Evolutionary conservation across 2,329 filamentous ascomycete genomes (phyloP).

Genomic region (Fusarium tupiense): DNA sequence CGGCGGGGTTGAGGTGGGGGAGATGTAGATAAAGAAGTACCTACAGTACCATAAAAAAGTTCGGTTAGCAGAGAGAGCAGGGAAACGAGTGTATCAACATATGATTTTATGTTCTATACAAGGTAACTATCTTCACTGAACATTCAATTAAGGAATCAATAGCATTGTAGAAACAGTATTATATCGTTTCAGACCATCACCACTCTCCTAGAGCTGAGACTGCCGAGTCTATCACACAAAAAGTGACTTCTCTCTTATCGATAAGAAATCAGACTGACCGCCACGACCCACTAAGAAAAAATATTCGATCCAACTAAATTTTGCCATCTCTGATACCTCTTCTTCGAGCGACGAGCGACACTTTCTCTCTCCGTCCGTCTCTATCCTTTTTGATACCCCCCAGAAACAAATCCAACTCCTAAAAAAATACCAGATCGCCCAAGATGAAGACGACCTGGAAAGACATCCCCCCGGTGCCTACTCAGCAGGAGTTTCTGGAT

Average conservation of each 20-base stretch:
- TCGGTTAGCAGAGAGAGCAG: background rate
- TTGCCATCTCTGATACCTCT: conserved; percentile 34
- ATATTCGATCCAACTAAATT: conserved; percentile 46
- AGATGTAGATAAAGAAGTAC: conserved; percentile 18
- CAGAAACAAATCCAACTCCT: conserved; percentile 4
- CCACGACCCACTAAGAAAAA: conserved; percentile 47
- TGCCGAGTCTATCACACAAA: conserved; percentile 13
- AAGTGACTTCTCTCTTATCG: conserved; percentile 33
- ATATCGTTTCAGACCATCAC: background rate
- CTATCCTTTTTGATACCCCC: conserved; percentile 1
- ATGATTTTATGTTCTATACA: background rate
- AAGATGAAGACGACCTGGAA: conserved; percentile 73
- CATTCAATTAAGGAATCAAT: background rate
- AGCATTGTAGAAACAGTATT: background rate
- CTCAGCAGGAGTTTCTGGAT: conserved; percentile 94
- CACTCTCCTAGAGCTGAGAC: background rate
- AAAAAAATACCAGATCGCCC: conserved; percentile 47
- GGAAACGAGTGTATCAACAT: background rate
- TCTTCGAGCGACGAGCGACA: conserved; percentile 27
- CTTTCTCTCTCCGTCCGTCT: conserved; percentile 28
- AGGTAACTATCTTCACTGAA: too few species aligned
- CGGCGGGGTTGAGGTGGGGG: conserved; percentile 38
- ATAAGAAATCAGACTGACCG: conserved; percentile 24
- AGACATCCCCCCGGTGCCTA: conserved; percentile 88
- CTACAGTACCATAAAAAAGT: background rate